Base-by-base conservation (phyloP, 1,139 yeast species). In the Taphrina pruni region DNA sequence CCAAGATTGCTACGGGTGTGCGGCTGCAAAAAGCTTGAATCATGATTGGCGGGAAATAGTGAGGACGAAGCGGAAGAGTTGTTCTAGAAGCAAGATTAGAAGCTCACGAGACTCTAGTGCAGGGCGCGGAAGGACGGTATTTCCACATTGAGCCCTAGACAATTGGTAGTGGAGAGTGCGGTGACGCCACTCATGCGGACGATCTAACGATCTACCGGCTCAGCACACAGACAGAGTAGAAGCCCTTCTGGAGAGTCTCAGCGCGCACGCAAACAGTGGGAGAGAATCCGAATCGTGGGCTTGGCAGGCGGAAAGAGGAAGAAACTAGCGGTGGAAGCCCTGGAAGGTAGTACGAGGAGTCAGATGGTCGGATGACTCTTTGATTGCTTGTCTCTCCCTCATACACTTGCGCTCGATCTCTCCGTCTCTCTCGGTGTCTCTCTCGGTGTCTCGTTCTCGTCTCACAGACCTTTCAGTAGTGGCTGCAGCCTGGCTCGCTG, bases 61-160 rank as follows among this genome's bases (percentile, higher is more conserved):
- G 21, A n/a, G 8, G 4, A 45, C 8, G 48, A 45, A 12, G 48
- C 12, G 20, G 5, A 1, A 12, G 20, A 45, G 1, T 6, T 45
- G 48, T 45, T 45, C 48, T 45, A 45, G 48, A 45, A 45, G 48
- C 43, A 39, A 14, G 41, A 17, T 17, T 17, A 17, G 17, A 17
- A 17, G 17, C 32, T 4, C 43, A 14, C 43, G 14, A 17, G 48
- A 45, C 8, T 7, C 12, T 45, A 7, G 1, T n/a, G 48, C 48
- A 45, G 48, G 46, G 20, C 48, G 48, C 48, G 48, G 48, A 45
- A 45, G 48, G 48, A 45, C 48, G 48, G 48, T 7, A 7, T n/a
- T 12, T 45, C 48, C n/a, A 7, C 48, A 12, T 45, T 45, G 48
- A 7, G 48, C 2, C 8, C 20, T 4, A 17, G n/a, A 45, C 17